Conservation (phyloP, 176 grass and related monocot genomes). For the Urochloa ruziziensis region DNA sequence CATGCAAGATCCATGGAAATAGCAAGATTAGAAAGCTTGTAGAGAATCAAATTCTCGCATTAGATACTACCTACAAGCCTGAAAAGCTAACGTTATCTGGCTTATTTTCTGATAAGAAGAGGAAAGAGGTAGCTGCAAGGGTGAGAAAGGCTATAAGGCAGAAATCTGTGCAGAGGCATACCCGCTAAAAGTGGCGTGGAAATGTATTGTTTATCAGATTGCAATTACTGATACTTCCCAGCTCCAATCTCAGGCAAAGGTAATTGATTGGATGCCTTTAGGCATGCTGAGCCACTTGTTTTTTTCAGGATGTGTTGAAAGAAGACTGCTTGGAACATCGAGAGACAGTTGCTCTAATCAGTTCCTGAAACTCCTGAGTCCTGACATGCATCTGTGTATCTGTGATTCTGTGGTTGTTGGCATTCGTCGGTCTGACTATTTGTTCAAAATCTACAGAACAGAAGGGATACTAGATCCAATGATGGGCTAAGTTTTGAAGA, state of each 20-base stretch:
- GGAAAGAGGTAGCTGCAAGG: conserved; percentile 34
- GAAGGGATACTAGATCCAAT: conserved; percentile 19
- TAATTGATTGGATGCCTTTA: conserved; percentile 26
- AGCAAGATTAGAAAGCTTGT: conserved; percentile 41
- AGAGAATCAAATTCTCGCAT: conserved; percentile 33
- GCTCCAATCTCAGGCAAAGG: not conserved
- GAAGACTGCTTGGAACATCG: not conserved
- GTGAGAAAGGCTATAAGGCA: conserved; percentile 43
- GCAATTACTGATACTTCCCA: conserved; percentile 10
- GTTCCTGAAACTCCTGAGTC: conserved; percentile 1
- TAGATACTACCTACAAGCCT: conserved; percentile 45
- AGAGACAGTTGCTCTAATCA: conserved; percentile 29
- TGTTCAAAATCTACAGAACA: conserved; percentile 27
- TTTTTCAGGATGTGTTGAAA: not conserved
- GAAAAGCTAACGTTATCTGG: conserved; percentile 35
- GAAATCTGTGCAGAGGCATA: not conserved
- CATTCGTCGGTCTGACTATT: conserved; percentile 31
- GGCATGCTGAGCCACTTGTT: conserved; percentile 17
- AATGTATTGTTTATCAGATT: conserved; percentile 24
- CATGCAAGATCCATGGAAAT: conserved; percentile 50
- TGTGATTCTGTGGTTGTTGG: not conserved
- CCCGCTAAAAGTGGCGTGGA: conserved; percentile 6
- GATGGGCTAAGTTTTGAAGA: conserved; percentile 38
- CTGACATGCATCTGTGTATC: not conserved
- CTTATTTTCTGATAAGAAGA: conserved; percentile 48